These are phyloP conservation scores for Reutealis trisperma DNA, from an alignment of 345 rosid species.

Conservation along the genomic window DNA sequence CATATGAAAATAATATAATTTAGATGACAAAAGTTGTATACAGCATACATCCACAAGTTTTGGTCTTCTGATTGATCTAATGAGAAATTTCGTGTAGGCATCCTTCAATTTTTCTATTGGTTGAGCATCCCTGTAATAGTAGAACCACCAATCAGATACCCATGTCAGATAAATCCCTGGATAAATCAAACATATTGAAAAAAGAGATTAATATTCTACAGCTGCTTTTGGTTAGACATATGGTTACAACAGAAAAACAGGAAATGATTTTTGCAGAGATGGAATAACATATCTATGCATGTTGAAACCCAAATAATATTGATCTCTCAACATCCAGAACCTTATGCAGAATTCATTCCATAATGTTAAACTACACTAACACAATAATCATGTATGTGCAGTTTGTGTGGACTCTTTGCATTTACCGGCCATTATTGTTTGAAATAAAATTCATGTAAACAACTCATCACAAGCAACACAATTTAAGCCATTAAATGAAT, in stretches of 20 bases:
- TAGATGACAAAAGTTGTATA: conserved; percentile 27
- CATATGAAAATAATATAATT: neutral
- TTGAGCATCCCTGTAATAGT: conserved; percentile 57
- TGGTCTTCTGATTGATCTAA: conserved; percentile 63
- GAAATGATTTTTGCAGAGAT: neutral
- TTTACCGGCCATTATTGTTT: too few species aligned
- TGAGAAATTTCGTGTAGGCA: conserved; percentile 64
- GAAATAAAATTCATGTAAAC: too few species aligned
- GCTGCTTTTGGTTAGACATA: neutral
- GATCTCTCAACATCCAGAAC: neutral
- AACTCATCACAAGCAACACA: too few species aligned
- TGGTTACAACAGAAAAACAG: neutral
- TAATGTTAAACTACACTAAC: neutral
- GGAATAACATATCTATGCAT: neutral
- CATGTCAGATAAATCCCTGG: neutral
- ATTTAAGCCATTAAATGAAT: too few species aligned
- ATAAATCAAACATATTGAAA: neutral
- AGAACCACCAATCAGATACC: conserved; percentile 5
- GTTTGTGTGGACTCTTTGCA: neutral
- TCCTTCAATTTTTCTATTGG: conserved; percentile 76
- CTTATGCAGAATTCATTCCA: neutral
- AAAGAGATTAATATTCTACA: neutral
- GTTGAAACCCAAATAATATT: neutral
- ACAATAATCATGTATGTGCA: neutral
- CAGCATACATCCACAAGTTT: conserved; percentile 50